Evolutionary conservation across 768 basidiomycete genomes (phyloP).

Genomic region (Tylopilus cervinicoccineus): DNA sequence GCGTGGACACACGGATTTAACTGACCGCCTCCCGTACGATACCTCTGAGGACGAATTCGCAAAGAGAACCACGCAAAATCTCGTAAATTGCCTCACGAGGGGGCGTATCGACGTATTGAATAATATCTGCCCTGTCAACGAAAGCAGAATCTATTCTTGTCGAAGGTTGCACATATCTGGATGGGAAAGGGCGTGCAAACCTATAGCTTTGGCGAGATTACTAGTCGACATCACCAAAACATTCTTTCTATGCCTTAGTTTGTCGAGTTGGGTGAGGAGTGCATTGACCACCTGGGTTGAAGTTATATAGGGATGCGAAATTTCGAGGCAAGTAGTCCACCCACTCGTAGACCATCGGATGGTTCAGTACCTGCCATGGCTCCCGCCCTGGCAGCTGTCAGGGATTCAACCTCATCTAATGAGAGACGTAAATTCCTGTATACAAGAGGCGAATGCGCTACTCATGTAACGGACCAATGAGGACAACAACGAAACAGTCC

Average conservation of each 20-base stretch:
- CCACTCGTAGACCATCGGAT: constrained; percentile 84
- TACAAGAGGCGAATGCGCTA: background rate
- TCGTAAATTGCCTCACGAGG: constrained; percentile 91
- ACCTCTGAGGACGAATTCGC: constrained; percentile 72
- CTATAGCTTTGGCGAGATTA: constrained; percentile 92
- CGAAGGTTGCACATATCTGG: background rate
- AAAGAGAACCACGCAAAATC: constrained; percentile 78
- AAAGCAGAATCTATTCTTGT: constrained; percentile 76
- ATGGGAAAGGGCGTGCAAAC: constrained; percentile 38
- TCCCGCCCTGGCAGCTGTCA: constrained; percentile 92
- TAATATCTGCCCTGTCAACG: constrained; percentile 94
- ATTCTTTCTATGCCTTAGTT: constrained; percentile 88
- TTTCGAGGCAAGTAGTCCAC: constrained; percentile 15
- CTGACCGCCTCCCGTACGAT: constrained; percentile 65
- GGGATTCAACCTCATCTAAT: constrained; percentile 91
- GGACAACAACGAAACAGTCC: constrained; percentile 84
- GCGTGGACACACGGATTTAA: constrained; percentile 4
- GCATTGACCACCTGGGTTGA: constrained; percentile 90
- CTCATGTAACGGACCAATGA: constrained; percentile 63
- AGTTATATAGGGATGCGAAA: background rate
- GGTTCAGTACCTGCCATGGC: constrained; percentile 96
- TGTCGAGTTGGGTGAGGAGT: constrained; percentile 93
- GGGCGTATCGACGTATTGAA: constrained; percentile 91
- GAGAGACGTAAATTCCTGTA: constrained; percentile 1
- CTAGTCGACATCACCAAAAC: constrained; percentile 96